These are phyloP conservation scores for Globomyces pollinis-pini DNA, from an alignment of 192 early-diverging fungal species.

Conservation along the genomic window DNA sequence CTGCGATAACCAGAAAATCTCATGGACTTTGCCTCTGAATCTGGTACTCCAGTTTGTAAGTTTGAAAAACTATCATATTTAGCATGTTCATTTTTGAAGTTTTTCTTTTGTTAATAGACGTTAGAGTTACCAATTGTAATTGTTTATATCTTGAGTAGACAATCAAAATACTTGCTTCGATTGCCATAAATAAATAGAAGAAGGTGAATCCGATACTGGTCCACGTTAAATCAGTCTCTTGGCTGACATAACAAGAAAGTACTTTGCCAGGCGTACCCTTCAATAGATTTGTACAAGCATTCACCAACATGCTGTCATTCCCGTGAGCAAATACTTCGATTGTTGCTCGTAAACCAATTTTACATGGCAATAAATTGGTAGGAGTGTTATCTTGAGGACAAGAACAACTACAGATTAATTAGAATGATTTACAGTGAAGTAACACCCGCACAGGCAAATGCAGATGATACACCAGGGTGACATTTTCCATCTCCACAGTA, in stretches of 20 bases:
- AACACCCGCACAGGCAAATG: constrained; percentile 3
- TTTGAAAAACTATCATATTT: neutral
- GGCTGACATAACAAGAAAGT: no score
- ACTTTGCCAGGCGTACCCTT: neutral
- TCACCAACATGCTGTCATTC: neutral
- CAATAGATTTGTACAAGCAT: neutral
- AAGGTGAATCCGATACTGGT: neutral
- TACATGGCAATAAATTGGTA: neutral
- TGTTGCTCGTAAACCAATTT: neutral
- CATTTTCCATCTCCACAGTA: constrained; percentile 13
- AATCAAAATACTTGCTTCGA: neutral
- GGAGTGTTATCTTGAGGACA: neutral
- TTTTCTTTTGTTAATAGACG: neutral
- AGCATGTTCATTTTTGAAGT: neutral
- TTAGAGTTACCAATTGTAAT: neutral
- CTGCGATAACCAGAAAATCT: constrained; percentile 58
- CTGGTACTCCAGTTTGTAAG: neutral
- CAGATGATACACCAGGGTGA: neutral
- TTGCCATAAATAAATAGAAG: neutral
- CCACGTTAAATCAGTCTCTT: no score
- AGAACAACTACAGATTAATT: neutral
- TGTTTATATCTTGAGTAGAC: neutral
- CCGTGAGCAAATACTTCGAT: neutral
- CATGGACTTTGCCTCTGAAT: constrained; percentile 18
- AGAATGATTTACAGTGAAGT: constrained; percentile 9